These are phyloP conservation scores for Citrus trifoliata DNA, from an alignment of 345 rosid genomes.

Conservation along the genomic window DNA sequence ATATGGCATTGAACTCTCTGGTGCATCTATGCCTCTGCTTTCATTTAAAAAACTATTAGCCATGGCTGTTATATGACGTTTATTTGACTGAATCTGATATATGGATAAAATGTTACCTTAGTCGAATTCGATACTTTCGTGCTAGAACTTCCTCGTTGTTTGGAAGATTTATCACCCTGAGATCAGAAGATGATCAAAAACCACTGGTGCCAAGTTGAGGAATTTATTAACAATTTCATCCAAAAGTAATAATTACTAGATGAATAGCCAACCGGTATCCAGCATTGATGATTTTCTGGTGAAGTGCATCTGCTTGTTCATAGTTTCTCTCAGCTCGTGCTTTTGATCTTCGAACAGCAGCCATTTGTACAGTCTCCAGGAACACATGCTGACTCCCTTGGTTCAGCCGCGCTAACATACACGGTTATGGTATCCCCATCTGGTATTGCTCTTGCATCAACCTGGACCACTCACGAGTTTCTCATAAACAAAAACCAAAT, in stretches of 20 bases:
- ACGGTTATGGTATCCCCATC: conserved; percentile 85
- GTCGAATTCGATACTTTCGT: conserved; percentile 63
- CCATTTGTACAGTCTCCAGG: conserved; percentile 56
- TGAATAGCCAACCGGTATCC: conserved; percentile 60
- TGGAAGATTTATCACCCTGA: conserved; percentile 38
- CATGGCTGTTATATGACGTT: not conserved
- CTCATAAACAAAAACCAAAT: not conserved
- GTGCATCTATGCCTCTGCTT: conserved; percentile 88
- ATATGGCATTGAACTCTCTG: conserved; percentile 68
- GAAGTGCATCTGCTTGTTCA: conserved; percentile 57
- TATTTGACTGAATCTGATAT: not conserved
- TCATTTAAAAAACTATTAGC: conserved; percentile 5
- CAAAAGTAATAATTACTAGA: not conserved
- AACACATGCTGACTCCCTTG: conserved; percentile 55
- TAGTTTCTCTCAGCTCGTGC: conserved; percentile 63
- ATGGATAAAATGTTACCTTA: conserved; percentile 35
- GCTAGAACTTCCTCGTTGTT: conserved; percentile 68
- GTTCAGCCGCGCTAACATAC: conserved; percentile 55
- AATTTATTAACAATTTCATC: not conserved
- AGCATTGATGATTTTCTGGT: conserved; percentile 47
- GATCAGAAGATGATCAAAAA: not conserved
- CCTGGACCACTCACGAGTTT: conserved; percentile 44
- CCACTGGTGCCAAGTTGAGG: not conserved
- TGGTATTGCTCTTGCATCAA: conserved; percentile 64
- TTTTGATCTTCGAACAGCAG: conserved; percentile 52